Evolutionary conservation across 768 basidiomycete species (phyloP).

Genomic region (Rhodotorula babjevae): DNA sequence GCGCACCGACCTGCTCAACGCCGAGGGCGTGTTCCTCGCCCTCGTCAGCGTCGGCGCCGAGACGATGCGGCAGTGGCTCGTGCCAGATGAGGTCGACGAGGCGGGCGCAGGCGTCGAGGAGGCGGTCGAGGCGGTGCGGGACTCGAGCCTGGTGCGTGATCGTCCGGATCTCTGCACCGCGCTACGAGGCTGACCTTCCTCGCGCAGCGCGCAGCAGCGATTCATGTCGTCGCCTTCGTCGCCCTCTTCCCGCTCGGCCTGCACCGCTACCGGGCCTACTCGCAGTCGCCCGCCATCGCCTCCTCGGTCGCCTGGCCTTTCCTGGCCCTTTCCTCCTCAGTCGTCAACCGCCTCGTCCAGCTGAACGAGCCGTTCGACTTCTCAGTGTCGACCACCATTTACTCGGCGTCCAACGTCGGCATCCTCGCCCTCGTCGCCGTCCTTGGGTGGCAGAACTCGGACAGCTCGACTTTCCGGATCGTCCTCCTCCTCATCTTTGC

Average conservation of each 20-base stretch:
- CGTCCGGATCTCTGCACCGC: too few relatives aligned
- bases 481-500: background rate
- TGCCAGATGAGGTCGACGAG: background rate
- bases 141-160: conserved; percentile 3
- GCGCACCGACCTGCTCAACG: background rate
- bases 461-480: background rate
- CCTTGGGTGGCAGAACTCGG: background rate
- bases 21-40: background rate
- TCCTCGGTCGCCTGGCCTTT: background rate
- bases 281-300: background rate
- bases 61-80: background rate
- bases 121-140: background rate
- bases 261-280: background rate
- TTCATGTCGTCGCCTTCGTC: background rate
- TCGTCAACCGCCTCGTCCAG: background rate
- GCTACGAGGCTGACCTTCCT: too few relatives aligned
- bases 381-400: background rate
- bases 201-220: rapidly evolving
- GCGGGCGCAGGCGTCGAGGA: background rate
- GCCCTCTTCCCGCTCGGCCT: background rate
- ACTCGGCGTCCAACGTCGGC: background rate
- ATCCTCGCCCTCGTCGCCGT: background rate
- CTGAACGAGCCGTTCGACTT: background rate
- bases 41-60: background rate
- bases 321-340: background rate